A percentile compares a stretch with the other conserved stretches of the same genome.
Conservation (phyloP, 108 stramenopile genomes). For the Conticribra guillardii region DNA sequence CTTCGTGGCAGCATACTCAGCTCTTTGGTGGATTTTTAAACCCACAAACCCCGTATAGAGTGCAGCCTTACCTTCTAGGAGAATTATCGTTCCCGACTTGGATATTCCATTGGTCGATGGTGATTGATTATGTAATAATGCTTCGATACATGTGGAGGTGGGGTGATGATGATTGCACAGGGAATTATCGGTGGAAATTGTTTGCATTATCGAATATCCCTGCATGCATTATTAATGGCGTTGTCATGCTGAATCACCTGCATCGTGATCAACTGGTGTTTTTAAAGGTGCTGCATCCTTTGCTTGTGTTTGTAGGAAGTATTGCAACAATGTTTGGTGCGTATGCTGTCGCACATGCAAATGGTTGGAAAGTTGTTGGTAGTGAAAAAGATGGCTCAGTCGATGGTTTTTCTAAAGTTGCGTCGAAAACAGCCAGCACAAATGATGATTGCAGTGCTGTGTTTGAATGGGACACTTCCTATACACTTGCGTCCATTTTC, state of each 20-base stretch:
- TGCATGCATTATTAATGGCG: constrained; percentile 28
- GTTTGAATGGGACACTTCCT: constrained; percentile 14
- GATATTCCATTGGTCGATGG: constrained; percentile 48
- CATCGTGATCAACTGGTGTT: constrained; percentile 28
- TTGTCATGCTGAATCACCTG: constrained; percentile 42
- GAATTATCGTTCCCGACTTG: constrained; percentile 35
- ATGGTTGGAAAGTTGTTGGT: constrained; percentile 19
- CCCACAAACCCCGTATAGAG: constrained; percentile 9
- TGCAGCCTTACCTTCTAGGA: constrained; percentile 3
- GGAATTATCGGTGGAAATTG: constrained; percentile 29
- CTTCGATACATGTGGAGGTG: constrained; percentile 37
- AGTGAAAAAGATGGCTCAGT: background rate
- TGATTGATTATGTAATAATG: constrained; percentile 23
- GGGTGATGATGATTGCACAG: constrained; percentile 30
- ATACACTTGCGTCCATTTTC: constrained; percentile 24
- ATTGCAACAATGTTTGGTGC: constrained; percentile 27
- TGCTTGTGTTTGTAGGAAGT: constrained; percentile 30
- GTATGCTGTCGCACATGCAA: constrained; percentile 7
- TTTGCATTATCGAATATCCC: constrained; percentile 33
- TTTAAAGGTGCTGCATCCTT: constrained; percentile 28
- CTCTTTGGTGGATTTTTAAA: constrained; percentile 30
- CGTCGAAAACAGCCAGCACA: background rate
- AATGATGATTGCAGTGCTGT: background rate
- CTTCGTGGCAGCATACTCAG: constrained; percentile 19
- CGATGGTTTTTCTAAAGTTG: background rate